Evolutionary conservation across 805 yeast genomes (phyloP), one percentile per base, ranked within the genome.

Genomic region (Sporopachydermia lactativora): DNA sequence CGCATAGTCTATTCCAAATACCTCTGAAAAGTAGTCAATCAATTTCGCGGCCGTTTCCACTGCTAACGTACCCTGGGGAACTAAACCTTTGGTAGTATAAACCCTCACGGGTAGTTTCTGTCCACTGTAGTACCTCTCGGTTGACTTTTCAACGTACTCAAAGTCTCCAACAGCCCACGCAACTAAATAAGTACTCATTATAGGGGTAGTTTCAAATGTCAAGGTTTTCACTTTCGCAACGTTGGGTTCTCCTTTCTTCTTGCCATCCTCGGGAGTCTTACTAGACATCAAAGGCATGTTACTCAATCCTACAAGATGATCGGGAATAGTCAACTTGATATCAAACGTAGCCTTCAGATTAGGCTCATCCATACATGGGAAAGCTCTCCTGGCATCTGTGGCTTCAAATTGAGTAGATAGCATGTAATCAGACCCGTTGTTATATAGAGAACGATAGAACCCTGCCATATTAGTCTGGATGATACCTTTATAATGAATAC

Each of bases 381-480:
- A 82, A 5, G 92, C 92, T 52, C 85, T 71, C 52, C 94, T 75
- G 50, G 89, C 83, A 54, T 82, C 92, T 15, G 89, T 79, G 17
- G 94, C 77, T 62, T 82, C 94, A 74, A 82, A 77, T 60, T 82
- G 94, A 37, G 94, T 81, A 37, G 88, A 77, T 36, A 85, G 83
- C 70, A 81, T 67, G 16, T 84, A 81, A 46, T 78, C 68, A 44
- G 68, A 66, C 47, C 66, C 67, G 42, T 66, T 69, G 47, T 57
- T 58, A 57, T 81, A 81, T 35, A 74, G 62, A 15, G 85, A 77
- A 51, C 82, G 69, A 65, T 81, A 81, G 61, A 81, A 81, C 38
- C 89, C 89, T 41, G 83, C 81, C 89, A 81, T 81, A 53, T 79
- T 75, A 52, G 77, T 80, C 57, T 79, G 79, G 61, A 81, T 68